Base-by-base conservation (phyloP, 805 yeast genomes). In the Helenozyma baotianmanensis region DNA sequence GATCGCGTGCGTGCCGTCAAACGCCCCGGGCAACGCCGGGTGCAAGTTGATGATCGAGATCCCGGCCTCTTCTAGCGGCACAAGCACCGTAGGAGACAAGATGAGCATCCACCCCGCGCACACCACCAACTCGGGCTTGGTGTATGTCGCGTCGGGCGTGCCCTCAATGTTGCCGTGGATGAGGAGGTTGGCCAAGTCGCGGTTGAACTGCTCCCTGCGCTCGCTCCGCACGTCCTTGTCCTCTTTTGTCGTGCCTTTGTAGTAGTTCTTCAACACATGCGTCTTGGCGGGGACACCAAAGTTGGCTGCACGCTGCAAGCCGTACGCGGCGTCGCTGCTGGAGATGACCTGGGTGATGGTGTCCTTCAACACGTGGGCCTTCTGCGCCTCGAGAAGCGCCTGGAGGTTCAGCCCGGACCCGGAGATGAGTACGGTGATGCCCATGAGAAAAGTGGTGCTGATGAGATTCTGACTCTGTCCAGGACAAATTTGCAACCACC, bases 51-150 rank as follows among this genome's bases (percentile, higher is more conserved):
- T 88, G 42, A 92, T 89, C 23, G 89, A 85, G 18, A 88, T 72
- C 2, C 71, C 64, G 3, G 70, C 76, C 2, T 70, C 56, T 31
- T 68, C 75, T 21, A 89, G 58, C 3, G 89, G 88, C 24, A 65
- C 61, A 39, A 92, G 67, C 45, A 87, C 88, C 14, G 76, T 68
- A 3, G 86, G 79, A 1, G 96, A 83, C 39, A 92, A 68, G 38
- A 92, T 92, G 32, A 92, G 72, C 89, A 92, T 81, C 98, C 98
- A 92, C 2, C 98, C 98, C 4, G 98, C 98, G 62, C 98, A 92
- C 5, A 92, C 97, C 25, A 92, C 79, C 42, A 92, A 68, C 45
- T 84, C 85, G 4, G 97, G 97, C 44, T 71, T 70, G 21, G 56
- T 46, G 33, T 76, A 70, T 2, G 49, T 41, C 4, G 42, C 29